Conservation (phyloP, 2,329 filamentous ascomycete species). For the Verticillium dahliae region DNA sequence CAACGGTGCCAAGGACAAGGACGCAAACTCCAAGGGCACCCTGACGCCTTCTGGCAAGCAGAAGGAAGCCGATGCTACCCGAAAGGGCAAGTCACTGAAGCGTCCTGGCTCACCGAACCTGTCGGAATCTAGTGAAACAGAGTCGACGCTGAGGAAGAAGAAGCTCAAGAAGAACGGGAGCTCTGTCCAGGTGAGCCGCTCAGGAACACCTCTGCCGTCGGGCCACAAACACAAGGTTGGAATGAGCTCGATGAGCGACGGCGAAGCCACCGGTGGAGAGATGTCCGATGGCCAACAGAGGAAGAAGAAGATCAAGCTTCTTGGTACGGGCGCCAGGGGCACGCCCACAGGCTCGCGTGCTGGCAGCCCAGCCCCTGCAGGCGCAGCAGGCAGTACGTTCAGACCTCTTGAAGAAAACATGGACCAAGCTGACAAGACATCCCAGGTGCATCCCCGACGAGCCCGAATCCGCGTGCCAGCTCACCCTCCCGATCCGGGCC, state of each 20-base stretch:
- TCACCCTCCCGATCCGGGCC: conserved; percentile 20
- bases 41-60: conserved; percentile 47
- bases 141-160: conserved; percentile 75
- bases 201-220: conserved; percentile 47
- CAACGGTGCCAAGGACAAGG: conserved; percentile 45
- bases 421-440: conserved; percentile 13
- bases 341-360: conserved; percentile 56
- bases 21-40: conserved; percentile 58
- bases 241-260: conserved; percentile 62
- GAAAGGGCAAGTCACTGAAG: conserved; percentile 63
- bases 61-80: conserved; percentile 36
- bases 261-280: conserved; percentile 63
- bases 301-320: conserved; percentile 51
- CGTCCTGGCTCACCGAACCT: conserved; percentile 78
- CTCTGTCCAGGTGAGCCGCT: conserved; percentile 44
- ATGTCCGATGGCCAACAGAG: conserved; percentile 49
- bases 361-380: conserved; percentile 48
- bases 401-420: conserved; percentile 4
- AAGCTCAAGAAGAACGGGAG: conserved; percentile 56
- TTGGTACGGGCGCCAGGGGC: conserved; percentile 37
- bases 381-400: not conserved
- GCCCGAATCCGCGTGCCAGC: conserved; percentile 19
- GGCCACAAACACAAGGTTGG: conserved; percentile 35
- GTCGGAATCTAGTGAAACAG: conserved; percentile 88
- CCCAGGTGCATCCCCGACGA: conserved; percentile 9